A percentile compares a stretch with the other conserved stretches of the same genome.
These are phyloP conservation scores for Ilex paraguariensis DNA, from an alignment of 305 asterid species.

Conservation along the genomic window DNA sequence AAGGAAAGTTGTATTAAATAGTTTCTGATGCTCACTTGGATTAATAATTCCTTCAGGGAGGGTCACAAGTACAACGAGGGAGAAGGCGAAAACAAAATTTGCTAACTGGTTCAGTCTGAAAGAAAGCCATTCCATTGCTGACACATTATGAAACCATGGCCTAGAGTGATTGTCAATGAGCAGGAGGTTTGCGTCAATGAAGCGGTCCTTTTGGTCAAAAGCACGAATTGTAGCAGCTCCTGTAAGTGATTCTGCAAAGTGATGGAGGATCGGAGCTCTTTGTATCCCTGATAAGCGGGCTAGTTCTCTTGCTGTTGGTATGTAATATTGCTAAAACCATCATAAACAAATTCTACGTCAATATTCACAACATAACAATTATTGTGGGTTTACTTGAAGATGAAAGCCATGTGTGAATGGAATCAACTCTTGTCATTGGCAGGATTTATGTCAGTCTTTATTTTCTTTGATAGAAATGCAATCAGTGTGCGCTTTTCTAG, in stretches of 20 bases:
- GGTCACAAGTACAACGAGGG: constrained; percentile 75
- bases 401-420: no score
- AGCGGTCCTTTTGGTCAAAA: constrained; percentile 70
- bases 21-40: constrained; percentile 63
- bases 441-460: no score
- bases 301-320: constrained; percentile 95
- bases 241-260: constrained; percentile 89
- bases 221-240: constrained; percentile 97
- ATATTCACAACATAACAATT: no score
- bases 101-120: constrained; percentile 85
- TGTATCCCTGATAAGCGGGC: constrained; percentile 93
- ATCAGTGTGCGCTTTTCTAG: background rate
- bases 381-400: no score
- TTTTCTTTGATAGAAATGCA: no score
- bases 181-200: constrained; percentile 61
- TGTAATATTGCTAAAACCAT: constrained; percentile 72
- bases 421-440: no score
- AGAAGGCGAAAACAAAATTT: constrained; percentile 88
- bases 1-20: background rate
- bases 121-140: constrained; percentile 98
- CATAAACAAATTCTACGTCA: no score
- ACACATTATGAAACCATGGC: constrained; percentile 90
- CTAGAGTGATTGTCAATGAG: constrained; percentile 89
- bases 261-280: constrained; percentile 94
- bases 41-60: constrained; percentile 93